Evolutionary conservation across 2,329 filamentous ascomycete species (phyloP), one percentile per base, ranked within the genome.

Genomic region (Trichoderma semiorbis): DNA sequence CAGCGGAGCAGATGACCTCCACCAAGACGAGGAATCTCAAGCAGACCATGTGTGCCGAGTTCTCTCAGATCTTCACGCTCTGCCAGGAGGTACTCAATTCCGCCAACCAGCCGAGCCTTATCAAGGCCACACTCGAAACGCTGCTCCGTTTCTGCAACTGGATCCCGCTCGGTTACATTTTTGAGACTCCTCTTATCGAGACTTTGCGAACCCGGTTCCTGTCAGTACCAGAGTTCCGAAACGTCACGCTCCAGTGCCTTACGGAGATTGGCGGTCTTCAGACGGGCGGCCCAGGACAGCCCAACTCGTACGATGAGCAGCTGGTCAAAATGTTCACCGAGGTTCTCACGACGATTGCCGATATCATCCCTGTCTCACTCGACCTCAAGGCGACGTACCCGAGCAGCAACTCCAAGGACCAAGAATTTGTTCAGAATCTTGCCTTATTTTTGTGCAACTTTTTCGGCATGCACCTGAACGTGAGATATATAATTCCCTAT

Each of bases 1-100:
- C 96, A 1, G 94, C 95, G 75, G 96, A 99, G 80, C 94, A 98
- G 81, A 98, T 99, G 95, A 99, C 96, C n/a, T 98, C 95, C 47
- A 90, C 92, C 72, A 99, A 99, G 86, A 97, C 95, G 53, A 91
- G 95, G 78, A 97, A 97, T 81, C 87, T 99, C 74, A 99, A 99
- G 87, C 95, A 95, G 76, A 97, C 94, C 75, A 99, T 99, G 96
- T 98, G 95, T 83, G 92, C 95, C 80, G 96, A 99, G 83, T 99
- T 99, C 82, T 98, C 97, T 1, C 93, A 94, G 71, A 99, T 99
- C 79, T 99, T 98, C 85, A 93, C 97, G 83, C 90, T 99, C 39
- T 99, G 97, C 85, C 95, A 94, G 63, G 95, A 99, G 81, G 95
- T 99, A 68, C 87, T 99, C 75, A 94, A 92, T 77, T 96, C 93